A percentile compares a stretch with the other conserved stretches of the same genome.
Evolutionary conservation across 192 early-diverging fungal genomes (phyloP).

Genomic region (Jimgerdemannia lactiflua): DNA sequence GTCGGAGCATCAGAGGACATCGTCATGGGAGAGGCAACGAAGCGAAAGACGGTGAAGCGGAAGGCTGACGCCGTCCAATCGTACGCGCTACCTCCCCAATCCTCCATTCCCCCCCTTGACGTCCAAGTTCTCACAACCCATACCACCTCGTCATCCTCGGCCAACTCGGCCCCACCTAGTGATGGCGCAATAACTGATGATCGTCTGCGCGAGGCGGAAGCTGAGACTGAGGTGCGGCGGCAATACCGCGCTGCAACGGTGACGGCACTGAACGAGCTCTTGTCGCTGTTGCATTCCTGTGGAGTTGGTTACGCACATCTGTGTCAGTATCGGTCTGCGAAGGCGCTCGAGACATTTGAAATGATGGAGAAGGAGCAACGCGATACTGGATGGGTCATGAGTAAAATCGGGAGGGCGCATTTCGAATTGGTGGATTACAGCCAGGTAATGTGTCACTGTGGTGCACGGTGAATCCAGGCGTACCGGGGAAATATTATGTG

Average conservation of each 20-base stretch:
- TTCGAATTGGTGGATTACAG: constrained; percentile 38
- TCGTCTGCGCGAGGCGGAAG: background rate
- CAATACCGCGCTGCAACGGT: constrained; percentile 10
- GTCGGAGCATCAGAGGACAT: too few species aligned
- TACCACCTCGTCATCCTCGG: background rate
- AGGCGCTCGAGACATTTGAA: constrained; percentile 22
- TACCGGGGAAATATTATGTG: background rate
- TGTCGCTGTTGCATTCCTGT: constrained; percentile 13
- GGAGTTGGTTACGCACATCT: constrained; percentile 19
- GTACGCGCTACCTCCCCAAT: too few species aligned
- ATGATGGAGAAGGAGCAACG: constrained; percentile 24
- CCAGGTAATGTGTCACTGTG: constrained; percentile 18
- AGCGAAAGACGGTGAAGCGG: too few species aligned
- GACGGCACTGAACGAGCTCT: constrained; percentile 13
- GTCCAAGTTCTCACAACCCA: background rate
- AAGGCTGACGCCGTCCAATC: too few species aligned
- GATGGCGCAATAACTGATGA: background rate
- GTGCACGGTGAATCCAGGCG: background rate
- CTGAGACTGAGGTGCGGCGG: constrained; percentile 9
- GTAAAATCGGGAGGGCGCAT: constrained; percentile 36
- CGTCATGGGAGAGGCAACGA: too few species aligned
- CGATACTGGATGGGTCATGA: constrained; percentile 33
- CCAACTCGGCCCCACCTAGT: constrained; percentile 6
- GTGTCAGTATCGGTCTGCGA: constrained; percentile 23
- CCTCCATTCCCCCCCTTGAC: background rate